Base-by-base conservation (phyloP, 225 moss, liverwort and hornwort genomes). In the Lunularia cruciata region DNA sequence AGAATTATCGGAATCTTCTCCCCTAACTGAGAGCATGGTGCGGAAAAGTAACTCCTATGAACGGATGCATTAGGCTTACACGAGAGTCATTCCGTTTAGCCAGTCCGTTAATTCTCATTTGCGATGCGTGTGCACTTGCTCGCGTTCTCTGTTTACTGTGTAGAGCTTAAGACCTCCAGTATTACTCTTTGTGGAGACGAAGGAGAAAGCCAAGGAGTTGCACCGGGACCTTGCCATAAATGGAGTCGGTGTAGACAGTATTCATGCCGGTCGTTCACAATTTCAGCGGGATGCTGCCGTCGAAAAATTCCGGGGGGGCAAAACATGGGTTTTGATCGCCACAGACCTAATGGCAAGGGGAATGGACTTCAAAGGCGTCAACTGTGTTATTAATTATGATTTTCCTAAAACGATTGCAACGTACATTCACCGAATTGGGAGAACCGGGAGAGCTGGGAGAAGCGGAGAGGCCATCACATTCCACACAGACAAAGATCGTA, bases 321-420 rank as follows among this genome's bases (percentile, higher is more conserved):
- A 89, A 73, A 90, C 89, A 2, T 98, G 96, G 96, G 85, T 98
- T 26, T 81, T 98, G 32, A 78, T 98, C 74, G 87, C 96, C 11
- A 93, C 96, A 2, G 96, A 93, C 67, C 34, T 91, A 52, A 81
- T 98, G 87, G 89, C 90, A 45, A 83, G 93, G 57, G 96, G 96
- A 56, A 92, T 98, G 92, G 93, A 93, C 63, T 93, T 98, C 65
- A 93, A 98, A 69, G 90, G 90, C 22, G 81, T 98, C 7, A 89
- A 91, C 31, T 85, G 85, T 67, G 96, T 93, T 23, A 87, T 98
- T 62, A 93, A 91, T 57, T 98, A 86, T 39, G 96, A 98, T 49
- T 90, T 92, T 27, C 96, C 92, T 6, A 76, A 83, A 52, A 80
- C 85, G 61, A 91, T 75, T 45, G 75, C 92, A n/a, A 88, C 90